These are phyloP conservation scores for Sanchytrium tribonematis DNA, from an alignment of 371 early-diverging fungal genomes.

Conservation along the genomic window DNA sequence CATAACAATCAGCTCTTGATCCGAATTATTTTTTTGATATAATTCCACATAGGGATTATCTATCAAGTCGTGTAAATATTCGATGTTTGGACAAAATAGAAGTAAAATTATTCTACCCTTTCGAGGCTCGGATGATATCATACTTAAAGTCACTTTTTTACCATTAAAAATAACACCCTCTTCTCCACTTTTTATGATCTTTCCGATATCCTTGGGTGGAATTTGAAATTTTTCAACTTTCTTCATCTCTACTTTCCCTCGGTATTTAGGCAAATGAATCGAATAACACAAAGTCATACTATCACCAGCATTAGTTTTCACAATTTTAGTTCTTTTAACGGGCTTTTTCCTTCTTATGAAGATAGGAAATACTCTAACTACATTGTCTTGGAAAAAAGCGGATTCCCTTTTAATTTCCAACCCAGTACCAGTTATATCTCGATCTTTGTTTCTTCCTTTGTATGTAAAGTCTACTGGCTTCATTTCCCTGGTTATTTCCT, in stretches of 20 bases:
- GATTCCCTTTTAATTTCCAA: not conserved
- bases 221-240: not conserved
- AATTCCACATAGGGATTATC: not conserved
- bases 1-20: not conserved
- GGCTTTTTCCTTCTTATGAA: not conserved
- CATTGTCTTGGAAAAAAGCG: not conserved
- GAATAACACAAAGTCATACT: not conserved
- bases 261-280: not conserved
- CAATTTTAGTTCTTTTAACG: not conserved
- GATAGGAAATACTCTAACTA: not conserved
- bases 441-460: not conserved
- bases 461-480: too few relatives aligned
- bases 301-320: not conserved
- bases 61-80: not conserved
- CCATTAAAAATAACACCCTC: not conserved
- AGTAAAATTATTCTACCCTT: not conserved
- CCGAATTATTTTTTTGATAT: not conserved
- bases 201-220: not conserved
- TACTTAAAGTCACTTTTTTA: not conserved
- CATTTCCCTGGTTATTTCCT: not conserved
- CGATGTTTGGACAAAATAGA: not conserved
- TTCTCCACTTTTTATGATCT: not conserved
- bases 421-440: not conserved
- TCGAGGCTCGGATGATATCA: not conserved
- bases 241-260: not conserved